phyloP scores from a whole-genome alignment of 164 flowering plant species.

The Magnolia officinalis region DNA sequence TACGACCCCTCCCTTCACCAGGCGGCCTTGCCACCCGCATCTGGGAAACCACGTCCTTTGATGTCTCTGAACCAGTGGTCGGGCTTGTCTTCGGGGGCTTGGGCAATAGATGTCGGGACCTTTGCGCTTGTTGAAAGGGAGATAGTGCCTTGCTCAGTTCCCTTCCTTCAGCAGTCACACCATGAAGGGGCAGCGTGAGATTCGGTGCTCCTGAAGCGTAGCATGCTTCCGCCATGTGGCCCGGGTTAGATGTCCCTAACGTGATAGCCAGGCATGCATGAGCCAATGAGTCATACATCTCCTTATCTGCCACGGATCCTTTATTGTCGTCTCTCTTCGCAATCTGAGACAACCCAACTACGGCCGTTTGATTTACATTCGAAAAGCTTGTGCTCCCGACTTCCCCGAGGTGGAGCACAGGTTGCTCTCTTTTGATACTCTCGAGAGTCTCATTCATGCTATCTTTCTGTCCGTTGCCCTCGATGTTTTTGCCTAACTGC shows the following conservation, averaged over 20 bases:
- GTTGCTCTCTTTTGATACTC: conserved; percentile 51
- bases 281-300: conserved; percentile 33
- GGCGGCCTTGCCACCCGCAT: conserved; percentile 89
- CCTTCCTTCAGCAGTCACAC: conserved; percentile 39
- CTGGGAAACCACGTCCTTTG: conserved; percentile 41
- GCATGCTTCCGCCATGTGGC: conserved; percentile 6
- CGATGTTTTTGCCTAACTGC: conserved; percentile 29
- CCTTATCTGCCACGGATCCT: conserved; percentile 25
- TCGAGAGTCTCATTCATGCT: conserved; percentile 27
- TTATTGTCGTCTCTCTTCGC: conserved; percentile 28
- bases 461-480: conserved; percentile 29
- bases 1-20: conserved; percentile 81
- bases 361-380: conserved; percentile 22
- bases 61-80: conserved; percentile 37
- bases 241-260: conserved; percentile 30
- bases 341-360: conserved; percentile 34
- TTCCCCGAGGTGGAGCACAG: conserved; percentile 30
- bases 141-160: conserved; percentile 34
- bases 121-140: conserved; percentile 48
- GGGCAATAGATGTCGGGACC: conserved; percentile 62
- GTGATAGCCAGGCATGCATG: conserved; percentile 59
- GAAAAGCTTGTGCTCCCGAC: conserved; percentile 33
- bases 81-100: conserved; percentile 50
- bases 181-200: conserved; percentile 20
- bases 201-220: conserved; percentile 29